A percentile compares a stretch with the other conserved stretches of the same genome.
These are phyloP conservation scores for Rhizopogon parksii DNA, from an alignment of 1,284 basidiomycete species.

Conservation along the genomic window DNA sequence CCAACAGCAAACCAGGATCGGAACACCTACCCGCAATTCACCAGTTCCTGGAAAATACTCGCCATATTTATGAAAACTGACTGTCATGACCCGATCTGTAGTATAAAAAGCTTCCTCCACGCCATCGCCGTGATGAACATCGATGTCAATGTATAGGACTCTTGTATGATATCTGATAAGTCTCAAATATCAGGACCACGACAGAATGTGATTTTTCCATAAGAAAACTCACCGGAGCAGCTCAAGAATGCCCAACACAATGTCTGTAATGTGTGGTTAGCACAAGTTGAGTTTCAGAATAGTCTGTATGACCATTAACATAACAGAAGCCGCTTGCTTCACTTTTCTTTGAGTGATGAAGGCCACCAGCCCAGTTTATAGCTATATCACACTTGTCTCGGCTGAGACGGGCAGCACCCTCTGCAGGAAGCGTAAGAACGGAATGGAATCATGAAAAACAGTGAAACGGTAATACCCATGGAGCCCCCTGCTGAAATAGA, in stretches of 20 bases:
- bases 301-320: slow-evolving; percentile 71
- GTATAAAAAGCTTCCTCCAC: slow-evolving; percentile 99
- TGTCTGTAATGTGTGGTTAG: slow-evolving; percentile 50
- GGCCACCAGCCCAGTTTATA: slow-evolving; percentile 96
- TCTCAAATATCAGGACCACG: background rate
- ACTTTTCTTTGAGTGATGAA: slow-evolving; percentile 98
- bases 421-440: slow-evolving; percentile 33
- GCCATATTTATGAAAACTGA: slow-evolving; percentile 98
- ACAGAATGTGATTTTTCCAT: background rate
- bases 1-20: slow-evolving; percentile 1
- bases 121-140: slow-evolving; percentile 98
- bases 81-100: slow-evolving; percentile 98
- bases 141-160: slow-evolving; percentile 98
- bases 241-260: slow-evolving; percentile 95
- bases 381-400: slow-evolving; percentile 98
- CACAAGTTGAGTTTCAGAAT: background rate
- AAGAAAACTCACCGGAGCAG: slow-evolving; percentile 60
- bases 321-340: slow-evolving; percentile 99
- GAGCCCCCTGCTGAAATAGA: slow-evolving; percentile 98
- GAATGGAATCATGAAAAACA: background rate
- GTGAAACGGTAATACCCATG: slow-evolving; percentile 66
- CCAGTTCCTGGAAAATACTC: slow-evolving; percentile 99
- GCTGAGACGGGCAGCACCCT: slow-evolving; percentile 93
- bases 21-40: slow-evolving; percentile 70
- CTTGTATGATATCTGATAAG: slow-evolving; percentile 77